Evolutionary conservation across 495 filamentous ascomycete species (phyloP), one percentile per base, ranked within the genome.

Genomic region (Annulohypoxylon nitens): DNA sequence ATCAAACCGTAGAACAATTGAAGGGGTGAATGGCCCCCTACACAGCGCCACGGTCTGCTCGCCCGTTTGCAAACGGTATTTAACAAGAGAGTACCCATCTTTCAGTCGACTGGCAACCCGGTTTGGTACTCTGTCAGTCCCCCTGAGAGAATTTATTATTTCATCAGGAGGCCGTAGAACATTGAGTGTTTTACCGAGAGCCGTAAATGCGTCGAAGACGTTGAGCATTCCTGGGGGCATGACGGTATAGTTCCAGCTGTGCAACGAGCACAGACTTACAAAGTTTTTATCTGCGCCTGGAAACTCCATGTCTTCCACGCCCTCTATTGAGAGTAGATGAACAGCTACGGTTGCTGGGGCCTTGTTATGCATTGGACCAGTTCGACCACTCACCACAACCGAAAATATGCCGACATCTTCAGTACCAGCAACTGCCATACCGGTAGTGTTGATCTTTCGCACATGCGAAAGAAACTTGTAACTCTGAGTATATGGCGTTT

Each of bases 391-490:
- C 0, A 84, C 57, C 1, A 87, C 75, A 26, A 88, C 76, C 6
- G 68, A 74, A 64, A 78, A 86, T 2, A 78, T 25, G 0, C 74
- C 82, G 0, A 66, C 36, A 2, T 84, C 78, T 3, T 81, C 75
- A 1, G 58, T 33, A 6, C 78, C 81, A 0, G 77, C 78, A 1
- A 61, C 43, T 1, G 82, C 72, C 55, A 82, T 82, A 9, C 83
- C 82, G 1, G 54, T 37, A 0, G 76, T 81, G 59, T 83, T 82
- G 54, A 86, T 79, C 7, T 80, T 74, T 0, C 85, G 81, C 0
- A 85, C 80, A 48, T 88, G 86, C 0, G 86, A 71, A 2, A 86
- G 67, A 30, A 69, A 86, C 23, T 79, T 75, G 75, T 79, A 80
- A 9, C 55, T 55, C 10, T 26, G 61, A 0, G 81, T 74, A 67